Conservation (phyloP, 1,284 basidiomycete species). For the Rhodotorula sp. region DNA sequence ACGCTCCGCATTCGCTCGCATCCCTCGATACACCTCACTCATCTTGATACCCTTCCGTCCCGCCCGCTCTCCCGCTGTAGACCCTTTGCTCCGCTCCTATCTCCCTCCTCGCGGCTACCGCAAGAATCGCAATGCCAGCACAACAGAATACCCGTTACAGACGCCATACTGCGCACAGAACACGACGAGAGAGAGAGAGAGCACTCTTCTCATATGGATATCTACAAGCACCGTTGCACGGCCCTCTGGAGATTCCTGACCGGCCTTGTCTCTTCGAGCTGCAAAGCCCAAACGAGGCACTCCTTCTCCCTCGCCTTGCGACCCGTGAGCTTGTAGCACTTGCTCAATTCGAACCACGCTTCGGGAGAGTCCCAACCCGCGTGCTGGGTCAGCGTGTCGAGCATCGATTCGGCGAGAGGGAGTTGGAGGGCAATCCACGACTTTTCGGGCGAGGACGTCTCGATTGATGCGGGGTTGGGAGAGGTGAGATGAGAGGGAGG, state of each 20-base stretch:
- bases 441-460: slow-evolving; percentile 64
- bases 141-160: no score
- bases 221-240: slow-evolving; percentile 1
- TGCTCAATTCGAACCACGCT: slow-evolving; percentile 85
- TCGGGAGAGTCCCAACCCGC: slow-evolving; percentile 82
- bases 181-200: neutral
- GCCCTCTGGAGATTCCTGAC: slow-evolving; percentile 46
- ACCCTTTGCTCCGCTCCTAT: no score
- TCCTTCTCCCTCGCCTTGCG: slow-evolving; percentile 65
- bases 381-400: slow-evolving; percentile 52
- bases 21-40: no score
- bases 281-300: slow-evolving; percentile 69
- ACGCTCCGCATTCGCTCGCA: no score
- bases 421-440: slow-evolving; percentile 49
- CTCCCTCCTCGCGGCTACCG: no score
- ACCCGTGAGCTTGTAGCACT: slow-evolving; percentile 68
- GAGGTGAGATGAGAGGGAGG: slow-evolving; percentile 1
- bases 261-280: slow-evolving; percentile 61
- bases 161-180: no score
- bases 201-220: no score
- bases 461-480: slow-evolving; percentile 45
- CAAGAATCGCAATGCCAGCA: no score
- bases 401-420: slow-evolving; percentile 45
- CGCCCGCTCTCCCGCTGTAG: no score
- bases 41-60: no score